Evolutionary conservation across 176 grass and related monocot species (phyloP).

Genomic region (Dactylis glomerata): DNA sequence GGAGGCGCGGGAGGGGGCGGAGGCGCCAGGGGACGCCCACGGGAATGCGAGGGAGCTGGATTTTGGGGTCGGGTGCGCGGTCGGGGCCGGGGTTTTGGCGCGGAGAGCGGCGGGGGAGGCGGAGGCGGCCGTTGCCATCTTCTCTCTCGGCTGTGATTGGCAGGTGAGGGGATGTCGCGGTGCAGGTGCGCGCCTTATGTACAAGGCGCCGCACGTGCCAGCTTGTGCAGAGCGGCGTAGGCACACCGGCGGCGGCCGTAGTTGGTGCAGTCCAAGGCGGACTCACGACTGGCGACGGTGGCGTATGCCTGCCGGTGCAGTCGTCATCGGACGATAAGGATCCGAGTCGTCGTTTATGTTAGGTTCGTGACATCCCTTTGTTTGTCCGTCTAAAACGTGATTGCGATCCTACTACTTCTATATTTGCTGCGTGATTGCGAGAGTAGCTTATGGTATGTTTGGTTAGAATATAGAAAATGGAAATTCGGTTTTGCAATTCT

Average conservation of each 20-base stretch:
- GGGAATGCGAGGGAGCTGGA: conserved; percentile 34
- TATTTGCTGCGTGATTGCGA: not conserved
- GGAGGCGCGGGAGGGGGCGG: not conserved
- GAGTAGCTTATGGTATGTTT: not conserved
- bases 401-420: not conserved
- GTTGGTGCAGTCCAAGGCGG: not conserved
- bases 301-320: not conserved
- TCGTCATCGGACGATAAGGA: not conserved
- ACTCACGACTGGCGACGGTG: not conserved
- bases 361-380: not conserved
- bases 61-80: not conserved
- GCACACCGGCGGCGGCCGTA: conserved; percentile 14
- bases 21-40: conserved; percentile 7
- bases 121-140: conserved; percentile 59
- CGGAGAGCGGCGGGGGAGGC: conserved; percentile 32
- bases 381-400: not conserved
- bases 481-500: too few relatives aligned
- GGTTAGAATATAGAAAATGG: too few relatives aligned
- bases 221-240: conserved; percentile 3
- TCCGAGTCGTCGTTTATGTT: not conserved
- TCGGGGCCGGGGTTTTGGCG: conserved; percentile 18
- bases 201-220: not conserved
- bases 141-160: not conserved
- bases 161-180: not conserved
- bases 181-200: not conserved